These are phyloP conservation scores for Lactarius pseudohatsudake DNA, from an alignment of 768 basidiomycete genomes.

Conservation along the genomic window DNA sequence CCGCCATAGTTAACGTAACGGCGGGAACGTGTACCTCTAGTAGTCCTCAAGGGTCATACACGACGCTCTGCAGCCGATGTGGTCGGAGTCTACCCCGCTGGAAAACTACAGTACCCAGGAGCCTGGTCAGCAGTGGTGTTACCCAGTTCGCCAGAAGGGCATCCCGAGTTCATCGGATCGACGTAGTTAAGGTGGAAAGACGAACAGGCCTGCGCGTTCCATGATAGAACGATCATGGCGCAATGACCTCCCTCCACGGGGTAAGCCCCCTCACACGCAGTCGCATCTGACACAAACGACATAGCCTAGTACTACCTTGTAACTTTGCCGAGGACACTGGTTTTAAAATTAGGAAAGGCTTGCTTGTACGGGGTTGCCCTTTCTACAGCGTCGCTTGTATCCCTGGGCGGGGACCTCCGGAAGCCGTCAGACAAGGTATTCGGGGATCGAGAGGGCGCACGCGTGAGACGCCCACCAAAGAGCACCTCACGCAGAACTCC, in stretches of 20 bases:
- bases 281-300: neutral
- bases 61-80: neutral
- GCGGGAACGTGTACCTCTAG: neutral
- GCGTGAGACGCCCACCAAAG: conserved; percentile 79
- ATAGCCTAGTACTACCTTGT: neutral
- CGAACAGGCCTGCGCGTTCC: neutral
- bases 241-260: neutral
- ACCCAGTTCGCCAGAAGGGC: neutral
- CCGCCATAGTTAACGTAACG: neutral
- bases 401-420: conserved; percentile 37
- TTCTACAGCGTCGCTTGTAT: neutral
- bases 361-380: neutral
- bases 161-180: neutral
- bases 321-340: conserved; percentile 5
- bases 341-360: neutral
- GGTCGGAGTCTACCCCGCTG: neutral
- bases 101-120: neutral
- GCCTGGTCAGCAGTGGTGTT: neutral
- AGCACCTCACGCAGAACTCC: conserved; percentile 74
- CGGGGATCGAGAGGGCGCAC: conserved; percentile 66
- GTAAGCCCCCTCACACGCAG: neutral
- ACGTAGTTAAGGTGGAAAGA: neutral
- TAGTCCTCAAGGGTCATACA: neutral
- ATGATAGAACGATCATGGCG: neutral
- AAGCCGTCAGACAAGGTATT: conserved; percentile 62